These are phyloP conservation scores for Podaxis carcinomalis DNA, from an alignment of 768 basidiomycete genomes.

Conservation along the genomic window DNA sequence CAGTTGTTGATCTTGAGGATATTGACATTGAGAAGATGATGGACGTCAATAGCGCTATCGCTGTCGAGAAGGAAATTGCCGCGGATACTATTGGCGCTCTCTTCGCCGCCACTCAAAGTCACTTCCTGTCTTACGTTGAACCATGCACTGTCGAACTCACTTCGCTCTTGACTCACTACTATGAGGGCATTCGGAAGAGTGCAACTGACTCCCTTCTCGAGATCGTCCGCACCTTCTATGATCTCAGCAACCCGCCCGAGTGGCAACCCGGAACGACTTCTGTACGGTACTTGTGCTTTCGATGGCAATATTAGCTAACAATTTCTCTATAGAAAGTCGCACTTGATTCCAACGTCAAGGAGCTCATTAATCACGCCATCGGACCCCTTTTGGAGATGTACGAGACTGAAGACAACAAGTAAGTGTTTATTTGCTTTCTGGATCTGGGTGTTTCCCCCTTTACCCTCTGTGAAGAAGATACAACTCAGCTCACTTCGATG, in stretches of 20 bases:
- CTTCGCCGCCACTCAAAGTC: slow-evolving; percentile 73
- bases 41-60: slow-evolving; percentile 92
- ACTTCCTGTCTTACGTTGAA: slow-evolving; percentile 93
- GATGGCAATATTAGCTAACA: not conserved
- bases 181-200: slow-evolving; percentile 96
- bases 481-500: slow-evolving; percentile 82
- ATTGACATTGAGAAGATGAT: slow-evolving; percentile 83
- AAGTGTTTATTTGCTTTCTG: slow-evolving; percentile 30
- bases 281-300: not conserved
- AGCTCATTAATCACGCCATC: slow-evolving; percentile 74
- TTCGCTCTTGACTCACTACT: slow-evolving; percentile 82
- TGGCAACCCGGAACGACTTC: slow-evolving; percentile 71
- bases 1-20: slow-evolving; percentile 69
- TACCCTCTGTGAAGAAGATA: slow-evolving; percentile 42
- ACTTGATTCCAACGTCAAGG: slow-evolving; percentile 66
- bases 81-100: slow-evolving; percentile 93
- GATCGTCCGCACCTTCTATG: slow-evolving; percentile 88
- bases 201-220: slow-evolving; percentile 85
- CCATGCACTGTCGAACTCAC: slow-evolving; percentile 74
- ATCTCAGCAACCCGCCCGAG: slow-evolving; percentile 74
- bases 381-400: slow-evolving; percentile 82
- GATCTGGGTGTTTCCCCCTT: not conserved
- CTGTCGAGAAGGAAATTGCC: slow-evolving; percentile 99
- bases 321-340: slow-evolving; percentile 25
- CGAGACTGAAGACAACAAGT: slow-evolving; percentile 96